Conservation (phyloP, 495 filamentous ascomycete species). For the Penicillium pancosmium region DNA sequence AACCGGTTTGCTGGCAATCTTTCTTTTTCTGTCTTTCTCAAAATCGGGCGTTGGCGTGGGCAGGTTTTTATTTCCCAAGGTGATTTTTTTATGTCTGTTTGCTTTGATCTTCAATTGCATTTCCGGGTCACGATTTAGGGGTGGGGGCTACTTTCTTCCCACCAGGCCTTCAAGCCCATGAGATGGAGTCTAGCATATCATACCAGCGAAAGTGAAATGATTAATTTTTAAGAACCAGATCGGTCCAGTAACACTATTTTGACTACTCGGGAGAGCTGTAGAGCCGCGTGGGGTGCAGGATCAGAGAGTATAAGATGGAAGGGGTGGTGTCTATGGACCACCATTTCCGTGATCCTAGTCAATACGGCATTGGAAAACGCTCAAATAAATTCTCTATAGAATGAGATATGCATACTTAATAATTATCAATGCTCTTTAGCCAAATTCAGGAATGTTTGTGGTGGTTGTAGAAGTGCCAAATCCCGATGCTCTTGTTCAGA, state of each 20-base stretch:
- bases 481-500: conserved; percentile 10
- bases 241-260: no score
- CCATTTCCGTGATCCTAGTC: conserved; percentile 20
- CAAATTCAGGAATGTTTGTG: no score
- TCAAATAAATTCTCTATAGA: no score
- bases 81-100: conserved; percentile 1
- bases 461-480: no score
- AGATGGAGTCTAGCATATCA: conserved; percentile 22
- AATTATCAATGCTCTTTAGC: no score
- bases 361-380: no score
- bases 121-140: background rate
- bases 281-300: conserved; percentile 4
- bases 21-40: background rate
- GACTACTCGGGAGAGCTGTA: background rate
- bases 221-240: background rate
- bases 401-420: no score
- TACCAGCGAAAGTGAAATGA: conserved; percentile 13
- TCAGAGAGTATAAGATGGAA: conserved; percentile 14
- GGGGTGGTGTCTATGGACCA: background rate
- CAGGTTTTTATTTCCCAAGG: background rate
- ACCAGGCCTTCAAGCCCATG: conserved; percentile 4
- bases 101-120: background rate
- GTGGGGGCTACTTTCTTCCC: conserved; percentile 7
- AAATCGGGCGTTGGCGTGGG: conserved; percentile 13
- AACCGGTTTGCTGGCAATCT: no score